Percentiles rank a stretch among this genome's conserved stretches.
Conservation (phyloP, 306 rosid species). For the Styphnolobium japonicum region DNA sequence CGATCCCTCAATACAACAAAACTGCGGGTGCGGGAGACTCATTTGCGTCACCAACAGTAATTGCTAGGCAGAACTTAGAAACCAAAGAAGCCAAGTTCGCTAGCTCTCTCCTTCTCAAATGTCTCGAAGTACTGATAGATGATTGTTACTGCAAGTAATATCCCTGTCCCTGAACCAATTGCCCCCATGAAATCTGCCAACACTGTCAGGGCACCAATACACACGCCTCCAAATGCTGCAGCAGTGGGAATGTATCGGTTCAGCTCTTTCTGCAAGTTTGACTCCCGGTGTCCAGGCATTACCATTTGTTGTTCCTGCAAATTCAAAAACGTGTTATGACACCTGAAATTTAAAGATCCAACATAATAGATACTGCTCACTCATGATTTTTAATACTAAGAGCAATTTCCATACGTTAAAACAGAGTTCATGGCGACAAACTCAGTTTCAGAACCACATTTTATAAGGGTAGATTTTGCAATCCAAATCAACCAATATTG, state of each 20-base stretch:
- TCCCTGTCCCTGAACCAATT: conserved; percentile 90
- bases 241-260: conserved; percentile 94
- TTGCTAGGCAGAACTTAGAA: conserved; percentile 39
- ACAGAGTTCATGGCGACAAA: not conserved
- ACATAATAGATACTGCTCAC: not conserved
- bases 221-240: conserved; percentile 89
- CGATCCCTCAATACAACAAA: conserved; percentile 36
- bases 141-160: conserved; percentile 87
- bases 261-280: conserved; percentile 83
- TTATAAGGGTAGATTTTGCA: not conserved
- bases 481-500: not conserved
- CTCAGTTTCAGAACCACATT: not conserved
- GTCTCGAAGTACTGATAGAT: conserved; percentile 93
- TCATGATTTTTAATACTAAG: not conserved
- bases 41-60: conserved; percentile 11
- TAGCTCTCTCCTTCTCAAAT: conserved; percentile 85
- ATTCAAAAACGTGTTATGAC: not conserved
- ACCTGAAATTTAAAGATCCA: not conserved
- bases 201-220: conserved; percentile 91
- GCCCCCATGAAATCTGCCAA: conserved; percentile 97
- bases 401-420: not conserved
- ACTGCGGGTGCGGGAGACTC: conserved; percentile 33
- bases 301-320: conserved; percentile 98
- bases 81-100: conserved; percentile 90
- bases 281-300: conserved; percentile 92